Base-by-base conservation (phyloP, 208 protist genomes). In the Leishmania guyanensis region DNA sequence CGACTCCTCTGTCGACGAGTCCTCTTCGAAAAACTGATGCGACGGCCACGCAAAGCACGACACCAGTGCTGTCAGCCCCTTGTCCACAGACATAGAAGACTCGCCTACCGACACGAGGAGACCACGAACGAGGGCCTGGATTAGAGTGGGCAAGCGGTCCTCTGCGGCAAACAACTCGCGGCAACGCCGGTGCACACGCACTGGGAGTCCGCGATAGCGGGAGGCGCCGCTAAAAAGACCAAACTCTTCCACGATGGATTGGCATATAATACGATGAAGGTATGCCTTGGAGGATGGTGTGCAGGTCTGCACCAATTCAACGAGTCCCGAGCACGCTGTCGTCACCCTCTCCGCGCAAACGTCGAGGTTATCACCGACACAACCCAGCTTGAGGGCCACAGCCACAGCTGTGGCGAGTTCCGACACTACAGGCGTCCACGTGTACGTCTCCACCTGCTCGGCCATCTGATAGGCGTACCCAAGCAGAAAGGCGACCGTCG, bases 11-110 rank as follows among this genome's bases (percentile, higher is more conserved):
- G 81, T 69, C 5, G 86, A 75, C 1, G 80, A 79, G 50, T 97
- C 91, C 75, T 95, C 91, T 46, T 96, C 94, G 86, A 97, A 94
- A 74, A 93, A 96, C 43, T 81, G 78, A 69, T 97, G 92, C 72
- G 75, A 62, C 0, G 88, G 85, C 94, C 94, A 97, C n/a, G 92
- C 90, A n/a, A 96, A 74, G 77, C 89, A 87, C 33, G 90, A 81
- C 22, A 83, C 54, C 17, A 95, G 76, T 12, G 84, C 85, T 17
- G 33, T 48, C 17, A 94, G 71, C 17, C 87, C 88, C 16, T 84
- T 80, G 50, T 90, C 85, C 46, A 91, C 78, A 58, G 81, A 80
- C 65, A 43, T 54, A 3, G 51, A 50, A 48, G 82, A 73, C 81
- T 77, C 60, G 29, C 53, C 78, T 54, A 76, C 53, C 62, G 79